Conservation (phyloP, 176 grass and related monocot species). For the Miscanthus lutarioriparius region DNA sequence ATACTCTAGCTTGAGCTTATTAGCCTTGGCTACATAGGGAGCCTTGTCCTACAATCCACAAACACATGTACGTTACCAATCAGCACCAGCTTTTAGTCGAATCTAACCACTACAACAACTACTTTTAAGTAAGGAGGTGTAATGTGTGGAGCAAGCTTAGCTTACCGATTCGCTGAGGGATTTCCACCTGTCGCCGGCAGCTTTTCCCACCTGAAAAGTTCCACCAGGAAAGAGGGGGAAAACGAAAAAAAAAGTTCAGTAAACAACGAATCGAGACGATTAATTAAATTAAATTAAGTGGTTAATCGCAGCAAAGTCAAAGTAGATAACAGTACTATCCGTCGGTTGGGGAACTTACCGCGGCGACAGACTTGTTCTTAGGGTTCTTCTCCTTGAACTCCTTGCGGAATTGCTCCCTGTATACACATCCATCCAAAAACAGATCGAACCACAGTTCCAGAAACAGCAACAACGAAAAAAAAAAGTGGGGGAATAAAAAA, state of each 20-base stretch:
- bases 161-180: constrained; percentile 66
- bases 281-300: not conserved
- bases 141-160: not conserved
- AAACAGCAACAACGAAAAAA: not conserved
- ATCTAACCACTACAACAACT: not conserved
- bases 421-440: not conserved
- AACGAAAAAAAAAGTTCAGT: not conserved
- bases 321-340: rapidly evolving
- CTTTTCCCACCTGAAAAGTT: constrained; percentile 75
- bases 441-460: not conserved
- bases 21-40: constrained; percentile 72
- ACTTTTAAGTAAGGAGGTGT: not conserved
- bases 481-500: not conserved
- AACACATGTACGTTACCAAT: not conserved
- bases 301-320: not conserved
- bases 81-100: not conserved
- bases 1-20: constrained; percentile 70
- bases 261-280: not conserved
- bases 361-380: constrained; percentile 84
- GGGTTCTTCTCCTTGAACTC: constrained; percentile 95
- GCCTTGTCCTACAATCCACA: constrained; percentile 67
- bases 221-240: rapidly evolving
- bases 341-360: constrained; percentile 24
- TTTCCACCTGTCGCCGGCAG: constrained; percentile 96
- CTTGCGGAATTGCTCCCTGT: constrained; percentile 90